Percentiles rank a stretch among this genome's conserved stretches.
phyloP scores from a whole-genome alignment of 768 basidiomycete species.

The Arthromyces matolae region DNA sequence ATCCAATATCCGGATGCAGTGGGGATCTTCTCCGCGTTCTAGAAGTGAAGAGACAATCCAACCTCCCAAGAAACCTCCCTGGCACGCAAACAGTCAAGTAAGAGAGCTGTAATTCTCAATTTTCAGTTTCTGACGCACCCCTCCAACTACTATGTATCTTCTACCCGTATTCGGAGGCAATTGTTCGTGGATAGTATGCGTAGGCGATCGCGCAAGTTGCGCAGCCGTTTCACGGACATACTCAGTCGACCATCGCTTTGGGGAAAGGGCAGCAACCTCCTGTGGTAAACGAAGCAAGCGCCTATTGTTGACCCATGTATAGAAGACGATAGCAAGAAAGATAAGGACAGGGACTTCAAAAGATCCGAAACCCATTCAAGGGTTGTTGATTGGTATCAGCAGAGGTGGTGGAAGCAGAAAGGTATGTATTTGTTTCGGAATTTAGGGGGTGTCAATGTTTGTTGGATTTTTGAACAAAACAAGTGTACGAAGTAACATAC shows the following conservation, averaged over 20 bases:
- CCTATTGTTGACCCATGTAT: conserved; percentile 45
- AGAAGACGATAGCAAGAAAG: conserved; percentile 23
- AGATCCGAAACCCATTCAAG: conserved; percentile 6
- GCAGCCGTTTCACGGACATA: conserved; percentile 37
- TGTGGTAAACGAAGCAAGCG: conserved; percentile 49
- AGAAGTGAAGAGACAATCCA: conserved; percentile 73
- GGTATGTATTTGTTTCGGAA: too few species aligned
- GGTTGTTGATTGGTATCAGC: too few species aligned
- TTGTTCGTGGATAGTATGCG: conserved; percentile 36
- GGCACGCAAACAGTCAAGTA: not conserved
- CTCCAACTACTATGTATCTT: conserved; percentile 73
- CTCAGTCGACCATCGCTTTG: conserved; percentile 44
- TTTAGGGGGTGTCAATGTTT: too few species aligned
- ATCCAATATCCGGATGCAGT: conserved; percentile 63
- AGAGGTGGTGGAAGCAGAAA: too few species aligned
- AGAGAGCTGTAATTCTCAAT: not conserved
- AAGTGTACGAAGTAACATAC: too few species aligned
- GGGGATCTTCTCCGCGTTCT: conserved; percentile 67
- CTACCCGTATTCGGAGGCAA: conserved; percentile 69
- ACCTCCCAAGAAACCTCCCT: conserved; percentile 76
- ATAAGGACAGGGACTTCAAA: not conserved
- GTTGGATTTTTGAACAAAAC: too few species aligned
- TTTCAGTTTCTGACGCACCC: conserved; percentile 37
- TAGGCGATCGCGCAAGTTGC: conserved; percentile 29
- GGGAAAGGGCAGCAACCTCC: conserved; percentile 46